These are phyloP conservation scores for Aspergillus calidoustus DNA, from an alignment of 2,329 filamentous ascomycete genomes.

Conservation along the genomic window DNA sequence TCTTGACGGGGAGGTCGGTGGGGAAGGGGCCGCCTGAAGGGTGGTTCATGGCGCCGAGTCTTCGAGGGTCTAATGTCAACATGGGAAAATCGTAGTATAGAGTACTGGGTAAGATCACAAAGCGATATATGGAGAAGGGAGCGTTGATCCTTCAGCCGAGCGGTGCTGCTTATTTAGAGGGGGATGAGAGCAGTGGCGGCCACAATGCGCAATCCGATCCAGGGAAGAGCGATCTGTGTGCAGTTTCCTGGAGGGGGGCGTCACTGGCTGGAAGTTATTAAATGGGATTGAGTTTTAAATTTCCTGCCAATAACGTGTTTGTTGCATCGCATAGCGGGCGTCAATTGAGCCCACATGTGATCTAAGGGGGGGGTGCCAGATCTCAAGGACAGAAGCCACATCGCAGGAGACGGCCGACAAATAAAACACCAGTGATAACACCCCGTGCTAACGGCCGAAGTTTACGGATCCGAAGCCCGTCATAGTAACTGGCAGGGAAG, in stretches of 20 bases:
- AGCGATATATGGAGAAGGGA: background rate
- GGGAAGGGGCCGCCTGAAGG: background rate
- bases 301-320: background rate
- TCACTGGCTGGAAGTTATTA: background rate
- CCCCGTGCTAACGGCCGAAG: background rate
- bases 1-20: background rate
- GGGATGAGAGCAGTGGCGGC: background rate
- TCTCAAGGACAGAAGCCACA: background rate
- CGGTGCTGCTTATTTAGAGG: background rate
- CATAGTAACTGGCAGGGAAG: background rate
- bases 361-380: too few relatives aligned
- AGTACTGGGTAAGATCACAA: background rate
- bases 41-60: background rate
- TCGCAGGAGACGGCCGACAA: background rate
- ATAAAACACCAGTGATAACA: background rate
- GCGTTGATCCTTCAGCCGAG: background rate
- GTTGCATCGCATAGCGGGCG: too few relatives aligned
- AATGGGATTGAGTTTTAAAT: background rate
- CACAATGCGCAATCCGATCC: background rate
- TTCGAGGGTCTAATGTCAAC: background rate
- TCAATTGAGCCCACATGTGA: background rate
- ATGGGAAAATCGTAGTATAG: background rate
- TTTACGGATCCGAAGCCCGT: background rate
- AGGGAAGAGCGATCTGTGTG: background rate
- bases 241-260: too few relatives aligned